phyloP scores from a whole-genome alignment of 305 asterid species.

The Fraxinus albicans region DNA sequence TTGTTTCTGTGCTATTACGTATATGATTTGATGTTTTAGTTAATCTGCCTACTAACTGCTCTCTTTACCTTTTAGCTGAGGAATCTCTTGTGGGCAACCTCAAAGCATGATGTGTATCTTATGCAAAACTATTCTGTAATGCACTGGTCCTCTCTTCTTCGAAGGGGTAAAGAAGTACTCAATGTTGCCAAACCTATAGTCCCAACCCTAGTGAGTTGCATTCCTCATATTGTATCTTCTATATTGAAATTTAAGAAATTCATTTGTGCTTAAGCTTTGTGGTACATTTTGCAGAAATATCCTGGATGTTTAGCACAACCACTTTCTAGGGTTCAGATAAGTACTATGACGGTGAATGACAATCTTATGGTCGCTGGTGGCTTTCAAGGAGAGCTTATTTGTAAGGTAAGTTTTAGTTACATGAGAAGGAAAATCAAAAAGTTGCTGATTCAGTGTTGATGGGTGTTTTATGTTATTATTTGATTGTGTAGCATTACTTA shows the following conservation, averaged over 20 bases:
- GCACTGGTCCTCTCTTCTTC: slow-evolving; percentile 86
- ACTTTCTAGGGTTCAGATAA: slow-evolving; percentile 70
- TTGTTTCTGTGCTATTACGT: not conserved
- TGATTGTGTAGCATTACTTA: slow-evolving; percentile 1
- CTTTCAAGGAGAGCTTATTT: slow-evolving; percentile 82
- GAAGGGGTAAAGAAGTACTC: slow-evolving; percentile 71
- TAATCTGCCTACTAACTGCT: not conserved
- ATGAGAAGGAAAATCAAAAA: not conserved
- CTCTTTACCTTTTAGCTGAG: slow-evolving; percentile 57
- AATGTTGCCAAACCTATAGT: slow-evolving; percentile 72
- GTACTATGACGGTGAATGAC: slow-evolving; percentile 78
- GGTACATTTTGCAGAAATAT: slow-evolving; percentile 43
- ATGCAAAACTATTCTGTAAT: slow-evolving; percentile 80
- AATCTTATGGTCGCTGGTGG: slow-evolving; percentile 83
- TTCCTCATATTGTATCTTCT: not conserved
- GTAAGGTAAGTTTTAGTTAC: slow-evolving; percentile 55
- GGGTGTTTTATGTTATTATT: not conserved
- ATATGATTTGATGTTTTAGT: not conserved
- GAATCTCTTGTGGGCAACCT: slow-evolving; percentile 82
- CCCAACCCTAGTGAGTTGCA: slow-evolving; percentile 52
- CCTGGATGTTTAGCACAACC: slow-evolving; percentile 58
- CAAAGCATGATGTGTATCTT: slow-evolving; percentile 88
- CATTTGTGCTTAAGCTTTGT: slow-evolving; percentile 14
- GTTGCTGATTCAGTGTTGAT: not conserved
- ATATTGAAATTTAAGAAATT: not conserved